Conservation (phyloP, 2,329 filamentous ascomycete species). For the Aspergillus sp. region DNA sequence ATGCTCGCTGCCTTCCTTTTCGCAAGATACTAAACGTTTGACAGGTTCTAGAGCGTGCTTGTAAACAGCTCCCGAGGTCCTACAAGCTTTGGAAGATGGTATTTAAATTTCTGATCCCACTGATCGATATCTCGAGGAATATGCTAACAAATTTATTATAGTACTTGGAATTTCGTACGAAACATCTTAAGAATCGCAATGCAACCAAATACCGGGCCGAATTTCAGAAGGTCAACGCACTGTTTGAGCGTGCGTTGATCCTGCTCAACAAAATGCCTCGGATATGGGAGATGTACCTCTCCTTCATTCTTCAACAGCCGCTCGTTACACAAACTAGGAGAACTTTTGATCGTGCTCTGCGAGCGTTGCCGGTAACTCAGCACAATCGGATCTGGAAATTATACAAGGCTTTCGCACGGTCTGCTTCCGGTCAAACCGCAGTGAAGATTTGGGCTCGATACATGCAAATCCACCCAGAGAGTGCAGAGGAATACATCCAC, state of each 20-base stretch:
- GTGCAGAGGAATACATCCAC: constrained; percentile 92
- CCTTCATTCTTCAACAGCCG: constrained; percentile 88
- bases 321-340: constrained; percentile 80
- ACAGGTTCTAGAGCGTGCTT: constrained; percentile 82
- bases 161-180: constrained; percentile 83
- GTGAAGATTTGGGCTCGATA: constrained; percentile 94
- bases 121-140: constrained; percentile 14
- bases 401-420: constrained; percentile 87
- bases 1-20: background rate
- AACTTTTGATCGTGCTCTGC: constrained; percentile 87
- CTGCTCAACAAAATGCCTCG: constrained; percentile 97
- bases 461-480: constrained; percentile 95
- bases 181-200: constrained; percentile 79
- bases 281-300: constrained; percentile 97
- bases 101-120: constrained; percentile 24
- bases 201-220: constrained; percentile 75
- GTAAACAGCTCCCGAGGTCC: constrained; percentile 82
- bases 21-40: constrained; percentile 1
- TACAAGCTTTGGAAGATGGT: constrained; percentile 99
- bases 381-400: constrained; percentile 94
- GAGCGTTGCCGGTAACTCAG: constrained; percentile 89
- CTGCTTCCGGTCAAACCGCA: constrained; percentile 83
- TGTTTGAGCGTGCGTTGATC: constrained; percentile 90
- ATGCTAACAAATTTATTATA: constrained; percentile 36
- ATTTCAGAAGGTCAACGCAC: constrained; percentile 88